Evolutionary conservation across 2,329 filamentous ascomycete species (phyloP).

Genomic region (Epichloe glyceriae): DNA sequence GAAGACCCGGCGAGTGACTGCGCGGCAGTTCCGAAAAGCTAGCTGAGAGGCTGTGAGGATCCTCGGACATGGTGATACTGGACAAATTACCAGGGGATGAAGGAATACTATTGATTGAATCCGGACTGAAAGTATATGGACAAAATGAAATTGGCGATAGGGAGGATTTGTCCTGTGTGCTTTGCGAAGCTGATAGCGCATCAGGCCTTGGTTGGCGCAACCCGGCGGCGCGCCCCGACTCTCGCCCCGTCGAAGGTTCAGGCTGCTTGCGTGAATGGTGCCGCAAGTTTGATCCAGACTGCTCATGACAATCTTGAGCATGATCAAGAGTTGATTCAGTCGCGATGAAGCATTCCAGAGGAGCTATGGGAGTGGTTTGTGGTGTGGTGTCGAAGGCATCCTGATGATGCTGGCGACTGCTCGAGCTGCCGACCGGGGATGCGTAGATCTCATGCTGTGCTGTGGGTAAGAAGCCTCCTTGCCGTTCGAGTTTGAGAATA

Average conservation of each 20-base stretch:
- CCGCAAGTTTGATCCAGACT: background rate
- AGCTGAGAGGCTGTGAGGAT: slow-evolving; percentile 13
- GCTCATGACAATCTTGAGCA: slow-evolving; percentile 8
- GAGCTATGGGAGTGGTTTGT: slow-evolving; percentile 9
- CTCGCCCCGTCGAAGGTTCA: slow-evolving; percentile 1
- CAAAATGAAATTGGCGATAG: slow-evolving; percentile 16
- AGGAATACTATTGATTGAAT: slow-evolving; percentile 30
- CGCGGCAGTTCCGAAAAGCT: slow-evolving; percentile 12
- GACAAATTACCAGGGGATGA: slow-evolving; percentile 41
- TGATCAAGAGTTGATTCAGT: slow-evolving; percentile 20
- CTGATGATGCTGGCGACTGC: background rate
- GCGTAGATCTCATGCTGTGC: slow-evolving; percentile 1
- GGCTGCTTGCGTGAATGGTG: slow-evolving; percentile 12
- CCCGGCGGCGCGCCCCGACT: background rate
- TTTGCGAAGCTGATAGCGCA: slow-evolving; percentile 2
- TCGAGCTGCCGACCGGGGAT: background rate
- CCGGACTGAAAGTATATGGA: slow-evolving; percentile 14
- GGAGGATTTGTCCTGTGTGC: slow-evolving; percentile 10
- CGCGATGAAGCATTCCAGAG: slow-evolving; percentile 23
- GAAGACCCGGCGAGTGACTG: slow-evolving; percentile 10
- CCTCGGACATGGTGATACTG: slow-evolving; percentile 26
- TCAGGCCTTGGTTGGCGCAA: slow-evolving; percentile 1
- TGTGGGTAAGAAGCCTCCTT: background rate
- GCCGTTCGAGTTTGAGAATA: background rate
- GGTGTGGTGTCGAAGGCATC: background rate